Base-by-base conservation (phyloP, 106 monocot species). In the Dioscorea zingiberensis region DNA sequence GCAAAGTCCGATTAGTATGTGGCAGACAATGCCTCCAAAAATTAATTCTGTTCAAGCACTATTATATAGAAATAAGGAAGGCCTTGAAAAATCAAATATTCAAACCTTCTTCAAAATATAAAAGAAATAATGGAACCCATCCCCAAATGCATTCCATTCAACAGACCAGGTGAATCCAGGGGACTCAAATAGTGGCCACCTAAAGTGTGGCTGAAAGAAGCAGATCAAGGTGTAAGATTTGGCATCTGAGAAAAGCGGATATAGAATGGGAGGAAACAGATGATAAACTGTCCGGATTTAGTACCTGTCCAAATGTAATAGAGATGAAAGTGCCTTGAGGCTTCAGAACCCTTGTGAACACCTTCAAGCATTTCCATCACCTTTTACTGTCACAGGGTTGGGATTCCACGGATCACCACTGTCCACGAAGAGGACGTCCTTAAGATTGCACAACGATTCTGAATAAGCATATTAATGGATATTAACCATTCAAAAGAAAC, bases 321-420 rank as follows among this genome's bases (percentile, higher is more conserved):
- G 97, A 97, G 62, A 97, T 86, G 71, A 92, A 97, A 21, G 45
- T 69, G 53, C 92, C 97, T 63, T 84, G 72, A 22, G 85, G 80
- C 73, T 92, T 89, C 48, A 97, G 63, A 59, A 92, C 81, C n/a
- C 68, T 73, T 86, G 64, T 98, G 89, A 56, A 89, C 83, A 25
- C 81, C 79, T 77, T 92, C 71, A 53, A 98, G 84, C 92, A 92
- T 82, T 67, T 81, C 74, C 77, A 70, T 98, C 79, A 86, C 97
- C 60, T 89, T 97, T 55, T 54, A 92, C 88, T 26, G 76, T 92
- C 54, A 59, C 71, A 45, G 80, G 68, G 21, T 73, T 75, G 57
- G 95, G 95, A 32, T 92, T 88, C 95, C 95, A 97, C 26, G 95
- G 95, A 60, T 92, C 95, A 26, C 95, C 95, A 84, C 91, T 84